Percentiles rank a stretch among this genome's conserved stretches.
phyloP scores from a whole-genome alignment of 345 rosid genomes.

The Eucalyptus sp. region DNA sequence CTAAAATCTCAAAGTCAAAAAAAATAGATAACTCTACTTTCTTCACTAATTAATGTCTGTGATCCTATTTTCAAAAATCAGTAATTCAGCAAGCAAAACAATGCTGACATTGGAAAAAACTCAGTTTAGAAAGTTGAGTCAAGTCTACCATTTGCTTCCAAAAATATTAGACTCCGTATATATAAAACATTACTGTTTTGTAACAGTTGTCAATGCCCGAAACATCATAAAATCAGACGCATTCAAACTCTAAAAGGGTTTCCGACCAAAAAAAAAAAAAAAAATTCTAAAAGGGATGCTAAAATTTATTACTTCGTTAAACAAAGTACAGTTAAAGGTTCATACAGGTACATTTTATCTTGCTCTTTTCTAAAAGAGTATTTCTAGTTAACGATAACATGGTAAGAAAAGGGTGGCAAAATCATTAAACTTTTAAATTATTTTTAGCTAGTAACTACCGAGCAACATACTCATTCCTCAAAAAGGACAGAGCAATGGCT shows the following conservation, averaged over 20 bases:
- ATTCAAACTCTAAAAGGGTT: no score
- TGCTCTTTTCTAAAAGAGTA: not conserved
- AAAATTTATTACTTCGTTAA: no score
- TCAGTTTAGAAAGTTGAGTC: not conserved
- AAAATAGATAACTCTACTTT: no score
- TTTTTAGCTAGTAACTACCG: no score
- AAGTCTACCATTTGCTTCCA: not conserved
- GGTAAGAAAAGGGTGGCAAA: not conserved
- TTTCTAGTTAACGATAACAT: not conserved
- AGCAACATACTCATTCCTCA: not conserved
- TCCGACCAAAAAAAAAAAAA: no score
- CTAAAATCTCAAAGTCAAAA: no score
- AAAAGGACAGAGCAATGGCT: not conserved
- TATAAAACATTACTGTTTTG: not conserved
- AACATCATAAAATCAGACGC: not conserved
- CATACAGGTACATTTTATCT: no score
- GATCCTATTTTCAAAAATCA: no score
- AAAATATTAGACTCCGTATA: not conserved
- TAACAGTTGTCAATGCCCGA: not conserved
- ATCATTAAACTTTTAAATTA: no score
- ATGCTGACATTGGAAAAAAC: no score
- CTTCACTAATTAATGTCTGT: no score
- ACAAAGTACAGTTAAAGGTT: not conserved
- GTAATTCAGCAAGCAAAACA: not conserved
- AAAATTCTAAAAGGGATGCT: not conserved